phyloP scores from a whole-genome alignment of 2,329 filamentous ascomycete genomes.

The Immersiporthe knoxdaviesiana region DNA sequence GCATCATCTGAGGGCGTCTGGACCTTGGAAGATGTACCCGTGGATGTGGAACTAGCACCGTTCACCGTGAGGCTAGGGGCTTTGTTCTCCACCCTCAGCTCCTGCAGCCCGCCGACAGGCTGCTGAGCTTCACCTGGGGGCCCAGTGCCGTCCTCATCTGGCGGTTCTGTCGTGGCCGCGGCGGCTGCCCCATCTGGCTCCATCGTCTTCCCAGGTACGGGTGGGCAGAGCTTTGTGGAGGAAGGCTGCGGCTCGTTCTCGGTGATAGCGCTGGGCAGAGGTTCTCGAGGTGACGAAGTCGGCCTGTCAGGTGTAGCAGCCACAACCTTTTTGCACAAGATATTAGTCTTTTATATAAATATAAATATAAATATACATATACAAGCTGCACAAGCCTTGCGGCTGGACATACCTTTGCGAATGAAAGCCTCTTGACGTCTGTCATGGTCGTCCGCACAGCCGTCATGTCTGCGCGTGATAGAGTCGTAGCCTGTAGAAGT shows the following conservation, averaged over 20 bases:
- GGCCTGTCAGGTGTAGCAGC: slow-evolving; percentile 42
- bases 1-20: slow-evolving; percentile 57
- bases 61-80: slow-evolving; percentile 53
- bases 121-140: slow-evolving; percentile 30
- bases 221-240: slow-evolving; percentile 12
- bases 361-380: neutral
- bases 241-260: slow-evolving; percentile 6
- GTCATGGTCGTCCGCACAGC: slow-evolving; percentile 49
- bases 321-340: slow-evolving; percentile 28
- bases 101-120: slow-evolving; percentile 37
- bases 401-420: slow-evolving; percentile 68
- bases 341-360: slow-evolving; percentile 12
- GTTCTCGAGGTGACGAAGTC: slow-evolving; percentile 35
- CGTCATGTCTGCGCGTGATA: slow-evolving; percentile 46
- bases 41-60: slow-evolving; percentile 47
- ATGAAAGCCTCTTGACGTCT: slow-evolving; percentile 65
- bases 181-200: slow-evolving; percentile 4
- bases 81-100: slow-evolving; percentile 38
- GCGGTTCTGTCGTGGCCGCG: neutral
- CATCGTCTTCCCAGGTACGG: neutral
- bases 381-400: neutral
- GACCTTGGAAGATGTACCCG: slow-evolving; percentile 42
- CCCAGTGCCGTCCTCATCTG: slow-evolving; percentile 15
- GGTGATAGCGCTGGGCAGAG: neutral
- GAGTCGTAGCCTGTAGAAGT: slow-evolving; percentile 32